Evolutionary conservation across 108 stramenopile genomes (phyloP), one percentile per base, ranked within the genome.

Genomic region (Fragilaria crotonensis): DNA sequence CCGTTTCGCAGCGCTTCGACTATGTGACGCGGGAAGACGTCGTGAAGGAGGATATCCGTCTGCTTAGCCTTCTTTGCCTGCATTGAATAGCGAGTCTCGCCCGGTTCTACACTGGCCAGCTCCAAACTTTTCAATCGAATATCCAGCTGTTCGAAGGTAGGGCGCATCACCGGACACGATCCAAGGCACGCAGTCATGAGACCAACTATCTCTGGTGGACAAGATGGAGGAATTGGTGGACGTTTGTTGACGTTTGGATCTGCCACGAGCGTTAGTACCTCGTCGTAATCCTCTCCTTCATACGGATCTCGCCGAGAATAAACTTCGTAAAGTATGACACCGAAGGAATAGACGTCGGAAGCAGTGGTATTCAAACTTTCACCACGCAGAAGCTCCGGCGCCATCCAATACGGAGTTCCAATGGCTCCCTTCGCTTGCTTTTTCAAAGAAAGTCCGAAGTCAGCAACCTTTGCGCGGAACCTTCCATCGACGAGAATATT

Each of bases 341-440:
- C 79, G 47, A 80, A 72, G 23, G 77, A 72, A 51, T 79, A 85
- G 2, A 85, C 75, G 62, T 85, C 83, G 0, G 75, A 65, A 7
- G 75, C 19, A 0, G 75, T 77, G 52, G 77, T 81, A 3, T 9
- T 29, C 4, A 63, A 53, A 41, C 79, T 77, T 44, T 64, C 52
- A 5, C 80, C 54, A 7, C 83, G 61, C n/a, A 85, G 59, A 23
- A 81, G 33, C 57, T 91, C 95, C 1, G 95, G 95, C 2, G 92
- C 94, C 97, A 98, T 98, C 95, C 95, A 98, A 66, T 78, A 96
- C 18, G 97, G 97, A 19, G 95, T 94, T 11, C 97, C 97, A 45
- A 66, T 33, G 22, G 64, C 69, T 9, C 76, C 76, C n/a, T n/a
- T n/a, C 27, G 60, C 20, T 23, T 47, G 70, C 57, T 70, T 70